phyloP scores from a whole-genome alignment of 1,139 yeast species.

The Yamadazyma conglobata region DNA sequence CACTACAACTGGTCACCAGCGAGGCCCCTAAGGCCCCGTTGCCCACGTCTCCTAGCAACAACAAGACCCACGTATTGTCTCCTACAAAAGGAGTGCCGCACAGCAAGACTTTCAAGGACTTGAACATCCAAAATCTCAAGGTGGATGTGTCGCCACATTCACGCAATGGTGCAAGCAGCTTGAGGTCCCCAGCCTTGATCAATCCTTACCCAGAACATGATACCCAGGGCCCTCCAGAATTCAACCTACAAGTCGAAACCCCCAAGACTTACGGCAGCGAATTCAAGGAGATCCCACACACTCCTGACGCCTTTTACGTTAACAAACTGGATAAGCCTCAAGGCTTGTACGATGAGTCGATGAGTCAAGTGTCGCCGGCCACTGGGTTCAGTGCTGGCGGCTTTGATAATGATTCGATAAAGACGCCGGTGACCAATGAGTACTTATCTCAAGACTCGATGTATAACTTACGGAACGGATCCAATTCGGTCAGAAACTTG shows the following conservation, averaged over 20 bases:
- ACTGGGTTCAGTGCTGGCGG: conserved; percentile 9
- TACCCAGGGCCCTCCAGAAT: neutral
- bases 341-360: conserved; percentile 9
- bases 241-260: conserved; percentile 10
- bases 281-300: conserved; percentile 12
- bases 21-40: conserved; percentile 14
- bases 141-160: conserved; percentile 9
- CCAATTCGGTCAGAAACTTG: conserved; percentile 5
- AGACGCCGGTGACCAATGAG: conserved; percentile 11
- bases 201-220: conserved; percentile 2
- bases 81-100: conserved; percentile 10
- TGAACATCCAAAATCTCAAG: conserved; percentile 13
- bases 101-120: conserved; percentile 14
- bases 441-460: conserved; percentile 12
- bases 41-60: conserved; percentile 13
- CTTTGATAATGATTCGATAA: conserved; percentile 9
- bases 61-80: conserved; percentile 7
- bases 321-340: conserved; percentile 3
- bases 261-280: conserved; percentile 8
- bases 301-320: conserved; percentile 21
- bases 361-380: conserved; percentile 13
- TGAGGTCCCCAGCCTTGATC: conserved; percentile 18
- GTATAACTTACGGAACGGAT: conserved; percentile 6
- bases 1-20: neutral
- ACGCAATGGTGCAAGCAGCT: conserved; percentile 1